phyloP scores from a whole-genome alignment of 495 filamentous ascomycete species.

The Aspergillus incahuasiensis region DNA sequence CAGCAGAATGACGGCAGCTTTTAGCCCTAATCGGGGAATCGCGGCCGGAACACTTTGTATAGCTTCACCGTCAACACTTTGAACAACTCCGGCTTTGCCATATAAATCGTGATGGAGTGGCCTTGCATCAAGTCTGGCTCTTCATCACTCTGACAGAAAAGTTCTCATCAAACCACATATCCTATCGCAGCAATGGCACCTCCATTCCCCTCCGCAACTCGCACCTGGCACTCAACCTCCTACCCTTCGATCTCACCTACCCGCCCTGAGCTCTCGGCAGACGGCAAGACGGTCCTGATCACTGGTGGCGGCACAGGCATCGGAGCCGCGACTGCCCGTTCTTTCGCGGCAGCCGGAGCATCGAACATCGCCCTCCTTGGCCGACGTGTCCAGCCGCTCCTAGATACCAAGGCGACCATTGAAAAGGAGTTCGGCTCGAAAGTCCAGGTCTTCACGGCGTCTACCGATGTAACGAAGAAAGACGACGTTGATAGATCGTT shows the following conservation, averaged over 20 bases:
- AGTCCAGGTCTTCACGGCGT: slow-evolving; percentile 23
- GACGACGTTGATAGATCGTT: slow-evolving; percentile 36
- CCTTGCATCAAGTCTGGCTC: background rate
- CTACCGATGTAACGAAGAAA: slow-evolving; percentile 39
- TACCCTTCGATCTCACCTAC: slow-evolving; percentile 37
- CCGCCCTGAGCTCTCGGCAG: slow-evolving; percentile 37
- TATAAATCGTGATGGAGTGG: background rate
- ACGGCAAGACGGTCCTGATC: slow-evolving; percentile 42
- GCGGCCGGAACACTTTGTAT: slow-evolving; percentile 2
- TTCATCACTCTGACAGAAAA: background rate
- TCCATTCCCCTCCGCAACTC: slow-evolving; percentile 17
- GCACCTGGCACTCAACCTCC: slow-evolving; percentile 29
- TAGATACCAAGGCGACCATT: slow-evolving; percentile 27
- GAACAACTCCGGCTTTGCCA: background rate
- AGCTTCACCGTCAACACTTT: background rate
- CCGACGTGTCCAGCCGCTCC: slow-evolving; percentile 20
- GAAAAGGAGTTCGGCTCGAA: slow-evolving; percentile 3
- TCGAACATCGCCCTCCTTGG: slow-evolving; percentile 32
- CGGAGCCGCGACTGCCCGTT: slow-evolving; percentile 35
- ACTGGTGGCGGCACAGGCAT: slow-evolving; percentile 45
- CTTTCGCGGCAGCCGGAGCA: slow-evolving; percentile 43
- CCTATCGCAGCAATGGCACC: background rate
- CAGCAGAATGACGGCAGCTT: background rate
- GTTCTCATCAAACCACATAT: background rate
- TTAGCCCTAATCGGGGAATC: background rate